Evolutionary conservation across 2,329 filamentous ascomycete species (phyloP).

Genomic region (Ascochyta rabiei): DNA sequence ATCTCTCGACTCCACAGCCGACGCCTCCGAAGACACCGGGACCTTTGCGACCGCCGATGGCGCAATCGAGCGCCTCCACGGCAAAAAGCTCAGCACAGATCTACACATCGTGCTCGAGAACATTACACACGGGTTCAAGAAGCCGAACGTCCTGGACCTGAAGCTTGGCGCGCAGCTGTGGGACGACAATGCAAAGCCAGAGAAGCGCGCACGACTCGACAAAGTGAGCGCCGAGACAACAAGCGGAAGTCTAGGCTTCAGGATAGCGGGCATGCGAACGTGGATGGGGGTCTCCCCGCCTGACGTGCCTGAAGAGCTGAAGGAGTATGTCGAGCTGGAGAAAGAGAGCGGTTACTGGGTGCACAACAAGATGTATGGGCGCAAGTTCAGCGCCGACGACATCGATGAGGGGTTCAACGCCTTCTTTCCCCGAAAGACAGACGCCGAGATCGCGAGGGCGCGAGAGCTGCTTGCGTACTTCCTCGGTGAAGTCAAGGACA

Average conservation of each 20-base stretch:
- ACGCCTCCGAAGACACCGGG: constrained; percentile 30
- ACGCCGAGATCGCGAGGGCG: constrained; percentile 44
- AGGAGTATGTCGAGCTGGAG: constrained; percentile 46
- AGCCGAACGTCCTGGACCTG: constrained; percentile 89
- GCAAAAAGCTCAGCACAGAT: constrained; percentile 74
- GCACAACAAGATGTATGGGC: constrained; percentile 71
- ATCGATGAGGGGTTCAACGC: constrained; percentile 64
- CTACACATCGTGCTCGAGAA: constrained; percentile 86
- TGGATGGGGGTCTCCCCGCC: constrained; percentile 49
- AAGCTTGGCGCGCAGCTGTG: constrained; percentile 88
- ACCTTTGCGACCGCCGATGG: constrained; percentile 36
- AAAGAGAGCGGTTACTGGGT: constrained; percentile 61
- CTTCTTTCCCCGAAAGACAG: constrained; percentile 52
- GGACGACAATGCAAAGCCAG: constrained; percentile 70
- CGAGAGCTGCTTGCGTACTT: constrained; percentile 55
- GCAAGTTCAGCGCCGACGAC: constrained; percentile 60
- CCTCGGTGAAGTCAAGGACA: constrained; percentile 58
- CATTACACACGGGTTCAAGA: constrained; percentile 76
- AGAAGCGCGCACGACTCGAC: constrained; percentile 65
- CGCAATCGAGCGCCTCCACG: constrained; percentile 53
- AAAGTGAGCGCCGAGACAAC: constrained; percentile 65
- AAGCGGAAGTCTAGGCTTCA: constrained; percentile 64
- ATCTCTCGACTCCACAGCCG: constrained; percentile 54
- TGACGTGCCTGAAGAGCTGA: constrained; percentile 33
- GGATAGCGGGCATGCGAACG: constrained; percentile 70